Evolutionary conservation across 768 basidiomycete genomes (phyloP).

Genomic region (Leccinellum albellum): DNA sequence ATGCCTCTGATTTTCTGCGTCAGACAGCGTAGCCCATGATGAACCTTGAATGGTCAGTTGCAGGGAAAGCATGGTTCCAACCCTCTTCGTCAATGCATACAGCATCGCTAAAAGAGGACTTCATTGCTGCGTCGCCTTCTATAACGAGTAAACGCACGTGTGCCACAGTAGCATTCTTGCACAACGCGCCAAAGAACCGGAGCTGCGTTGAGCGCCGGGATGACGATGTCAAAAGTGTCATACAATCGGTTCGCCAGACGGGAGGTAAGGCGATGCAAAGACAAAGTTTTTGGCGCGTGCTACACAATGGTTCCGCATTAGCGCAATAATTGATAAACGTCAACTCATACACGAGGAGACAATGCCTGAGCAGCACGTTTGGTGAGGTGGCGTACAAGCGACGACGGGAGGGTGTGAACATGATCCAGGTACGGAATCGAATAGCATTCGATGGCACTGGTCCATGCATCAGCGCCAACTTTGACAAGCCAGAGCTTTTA

Average conservation of each 20-base stretch:
- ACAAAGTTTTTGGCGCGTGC: conserved; percentile 59
- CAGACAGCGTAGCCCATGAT: conserved; percentile 40
- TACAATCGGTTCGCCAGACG: conserved; percentile 58
- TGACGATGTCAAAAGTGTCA: conserved; percentile 50
- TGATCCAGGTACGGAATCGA: conserved; percentile 80
- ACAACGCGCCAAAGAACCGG: conserved; percentile 77
- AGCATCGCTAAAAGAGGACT: conserved; percentile 43
- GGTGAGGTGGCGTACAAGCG: conserved; percentile 67
- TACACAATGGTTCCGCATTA: conserved; percentile 30
- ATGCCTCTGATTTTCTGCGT: conserved; percentile 46
- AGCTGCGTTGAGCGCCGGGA: conserved; percentile 73
- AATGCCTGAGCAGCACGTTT: conserved; percentile 64
- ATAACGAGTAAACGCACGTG: conserved; percentile 53
- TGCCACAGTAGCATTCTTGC: conserved; percentile 57
- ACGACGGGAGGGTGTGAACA: conserved; percentile 53
- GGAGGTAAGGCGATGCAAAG: conserved; percentile 58
- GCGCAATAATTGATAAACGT: background rate
- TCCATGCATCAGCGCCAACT: conserved; percentile 7
- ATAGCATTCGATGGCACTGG: conserved; percentile 70
- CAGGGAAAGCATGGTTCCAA: conserved; percentile 53
- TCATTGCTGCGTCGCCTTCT: background rate
- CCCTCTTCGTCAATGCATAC: conserved; percentile 59
- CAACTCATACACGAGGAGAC: conserved; percentile 56
- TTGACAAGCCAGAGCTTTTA: background rate
- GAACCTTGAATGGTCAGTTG: conserved; percentile 58